phyloP scores from a whole-genome alignment of 768 basidiomycete species.

The Fistulinella prunicolor region DNA sequence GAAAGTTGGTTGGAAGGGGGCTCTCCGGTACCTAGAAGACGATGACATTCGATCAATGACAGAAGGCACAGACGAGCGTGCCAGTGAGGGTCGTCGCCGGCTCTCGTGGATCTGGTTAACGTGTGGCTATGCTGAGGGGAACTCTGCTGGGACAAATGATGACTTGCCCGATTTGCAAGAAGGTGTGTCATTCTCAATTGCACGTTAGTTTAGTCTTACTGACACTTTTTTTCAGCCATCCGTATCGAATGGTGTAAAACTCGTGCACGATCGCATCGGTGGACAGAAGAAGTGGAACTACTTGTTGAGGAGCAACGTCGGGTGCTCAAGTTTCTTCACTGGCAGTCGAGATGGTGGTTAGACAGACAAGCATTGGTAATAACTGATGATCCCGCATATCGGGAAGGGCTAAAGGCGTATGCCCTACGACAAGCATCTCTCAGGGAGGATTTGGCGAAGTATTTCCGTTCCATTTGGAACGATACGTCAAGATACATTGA shows the following conservation, averaged over 20 bases:
- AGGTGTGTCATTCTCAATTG: background rate
- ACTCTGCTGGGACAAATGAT: background rate
- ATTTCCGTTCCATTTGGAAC: background rate
- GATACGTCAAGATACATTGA: background rate
- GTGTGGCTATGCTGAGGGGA: background rate
- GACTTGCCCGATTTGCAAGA: background rate
- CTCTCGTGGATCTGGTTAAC: slow-evolving; percentile 3
- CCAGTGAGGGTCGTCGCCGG: background rate
- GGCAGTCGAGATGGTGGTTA: background rate
- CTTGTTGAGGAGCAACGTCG: background rate
- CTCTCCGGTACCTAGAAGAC: background rate
- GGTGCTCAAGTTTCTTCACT: background rate
- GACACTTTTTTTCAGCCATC: background rate
- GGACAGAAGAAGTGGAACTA: background rate
- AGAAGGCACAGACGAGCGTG: background rate
- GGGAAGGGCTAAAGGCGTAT: background rate
- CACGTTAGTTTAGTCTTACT: no score
- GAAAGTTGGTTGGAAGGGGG: background rate
- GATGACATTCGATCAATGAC: background rate
- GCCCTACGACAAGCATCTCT: background rate
- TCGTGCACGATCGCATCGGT: background rate
- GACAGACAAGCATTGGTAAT: background rate
- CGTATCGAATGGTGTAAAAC: background rate
- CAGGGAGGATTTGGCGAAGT: background rate
- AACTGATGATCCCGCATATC: background rate